Evolutionary conservation across 305 asterid species (phyloP).

Genomic region (Ilex paraguariensis): DNA sequence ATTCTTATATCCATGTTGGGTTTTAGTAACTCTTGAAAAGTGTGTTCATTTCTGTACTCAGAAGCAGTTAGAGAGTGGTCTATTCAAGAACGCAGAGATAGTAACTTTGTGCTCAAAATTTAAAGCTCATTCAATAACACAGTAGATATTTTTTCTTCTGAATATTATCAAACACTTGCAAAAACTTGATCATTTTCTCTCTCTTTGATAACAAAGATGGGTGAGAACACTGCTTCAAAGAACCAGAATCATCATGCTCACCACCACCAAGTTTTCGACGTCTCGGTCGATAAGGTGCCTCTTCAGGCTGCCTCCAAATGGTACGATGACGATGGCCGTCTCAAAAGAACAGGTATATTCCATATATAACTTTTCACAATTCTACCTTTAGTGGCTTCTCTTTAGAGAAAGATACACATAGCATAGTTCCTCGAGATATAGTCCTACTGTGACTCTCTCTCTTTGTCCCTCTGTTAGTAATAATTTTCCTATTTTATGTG

Average conservation of each 20-base stretch:
- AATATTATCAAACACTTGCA: not conserved
- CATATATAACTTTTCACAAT: not conserved
- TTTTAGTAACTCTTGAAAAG: constrained; percentile 24
- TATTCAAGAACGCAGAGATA: not conserved
- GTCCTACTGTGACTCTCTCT: not conserved
- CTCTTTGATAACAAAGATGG: constrained; percentile 40
- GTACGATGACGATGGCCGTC: constrained; percentile 83
- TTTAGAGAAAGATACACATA: too few relatives aligned
- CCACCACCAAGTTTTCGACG: constrained; percentile 41
- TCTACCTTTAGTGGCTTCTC: too few relatives aligned
- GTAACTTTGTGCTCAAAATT: constrained; percentile 15
- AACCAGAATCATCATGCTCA: constrained; percentile 10
- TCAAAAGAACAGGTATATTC: constrained; percentile 68
- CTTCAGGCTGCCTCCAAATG: constrained; percentile 47
- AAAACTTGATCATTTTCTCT: not conserved
- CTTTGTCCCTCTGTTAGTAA: not conserved
- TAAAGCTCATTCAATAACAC: not conserved
- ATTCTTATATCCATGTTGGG: not conserved
- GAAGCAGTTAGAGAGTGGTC: constrained; percentile 19
- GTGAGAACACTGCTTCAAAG: constrained; percentile 24
- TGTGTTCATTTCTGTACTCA: constrained; percentile 18
- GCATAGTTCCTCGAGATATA: too few relatives aligned
- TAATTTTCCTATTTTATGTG: not conserved
- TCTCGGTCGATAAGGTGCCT: constrained; percentile 33
- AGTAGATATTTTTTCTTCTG: not conserved